Conservation (phyloP, 139 green algal genomes). For the Asterochloris erici region DNA sequence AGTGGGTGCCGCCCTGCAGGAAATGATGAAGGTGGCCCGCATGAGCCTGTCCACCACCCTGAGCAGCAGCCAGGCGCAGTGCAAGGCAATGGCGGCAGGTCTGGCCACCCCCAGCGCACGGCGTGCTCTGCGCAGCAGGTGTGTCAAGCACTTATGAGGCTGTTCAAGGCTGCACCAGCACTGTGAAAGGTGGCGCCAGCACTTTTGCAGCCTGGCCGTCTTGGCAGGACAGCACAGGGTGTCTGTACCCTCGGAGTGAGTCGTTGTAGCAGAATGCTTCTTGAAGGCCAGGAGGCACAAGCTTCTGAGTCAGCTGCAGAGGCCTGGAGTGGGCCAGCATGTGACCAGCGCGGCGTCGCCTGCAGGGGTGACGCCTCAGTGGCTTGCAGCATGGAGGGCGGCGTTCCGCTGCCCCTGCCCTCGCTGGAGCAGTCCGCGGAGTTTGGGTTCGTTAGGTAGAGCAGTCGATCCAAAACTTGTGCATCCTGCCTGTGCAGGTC, state of each 20-base stretch:
- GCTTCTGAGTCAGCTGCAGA: no score
- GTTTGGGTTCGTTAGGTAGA: no score
- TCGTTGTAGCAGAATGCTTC: not conserved
- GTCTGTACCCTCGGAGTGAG: not conserved
- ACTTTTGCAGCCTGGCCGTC: not conserved
- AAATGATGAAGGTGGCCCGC: constrained; percentile 11
- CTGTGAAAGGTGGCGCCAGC: not conserved
- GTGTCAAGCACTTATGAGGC: not conserved
- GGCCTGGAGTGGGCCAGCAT: no score
- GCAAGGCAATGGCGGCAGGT: not conserved
- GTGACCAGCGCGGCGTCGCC: no score
- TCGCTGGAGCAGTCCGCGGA: no score
- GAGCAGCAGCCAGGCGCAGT: constrained; percentile 8
- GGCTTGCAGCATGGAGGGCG: no score
- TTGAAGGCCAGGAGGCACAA: no score
- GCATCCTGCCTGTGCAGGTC: no score
- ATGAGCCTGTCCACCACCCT: constrained; percentile 15
- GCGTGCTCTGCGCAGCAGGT: not conserved
- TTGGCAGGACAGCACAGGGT: not conserved
- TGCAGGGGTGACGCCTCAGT: no score
- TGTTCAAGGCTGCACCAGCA: not conserved
- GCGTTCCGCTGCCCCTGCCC: no score
- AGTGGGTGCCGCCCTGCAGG: no score
- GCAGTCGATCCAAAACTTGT: no score
- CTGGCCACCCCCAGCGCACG: constrained; percentile 5